Evolutionary conservation across 2,329 filamentous ascomycete genomes (phyloP).

Genomic region (Paecilomyces variotii): DNA sequence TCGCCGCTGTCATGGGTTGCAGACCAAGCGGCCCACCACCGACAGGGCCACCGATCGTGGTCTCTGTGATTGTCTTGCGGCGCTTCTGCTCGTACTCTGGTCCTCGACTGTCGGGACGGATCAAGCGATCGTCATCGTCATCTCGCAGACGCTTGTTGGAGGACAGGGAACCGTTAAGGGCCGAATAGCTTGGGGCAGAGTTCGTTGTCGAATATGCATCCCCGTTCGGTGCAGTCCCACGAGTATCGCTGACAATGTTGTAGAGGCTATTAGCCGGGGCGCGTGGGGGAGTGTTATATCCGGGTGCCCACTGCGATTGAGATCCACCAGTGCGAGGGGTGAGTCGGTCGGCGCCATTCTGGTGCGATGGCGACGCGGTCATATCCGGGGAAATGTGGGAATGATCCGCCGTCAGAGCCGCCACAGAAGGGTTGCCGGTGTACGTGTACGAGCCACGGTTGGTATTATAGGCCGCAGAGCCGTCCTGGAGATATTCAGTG

Average conservation of each 20-base stretch:
- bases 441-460: slow-evolving; percentile 73
- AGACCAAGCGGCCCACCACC: slow-evolving; percentile 29
- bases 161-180: slow-evolving; percentile 57
- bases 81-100: slow-evolving; percentile 63
- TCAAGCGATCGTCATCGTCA: slow-evolving; percentile 59
- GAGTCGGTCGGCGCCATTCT: slow-evolving; percentile 71
- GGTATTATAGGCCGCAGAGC: slow-evolving; percentile 60
- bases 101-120: slow-evolving; percentile 53
- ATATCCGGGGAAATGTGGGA: slow-evolving; percentile 73
- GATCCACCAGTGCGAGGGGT: slow-evolving; percentile 71
- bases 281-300: slow-evolving; percentile 74
- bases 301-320: slow-evolving; percentile 65
- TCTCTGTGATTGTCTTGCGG: slow-evolving; percentile 66
- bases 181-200: slow-evolving; percentile 46
- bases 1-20: slow-evolving; percentile 36
- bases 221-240: slow-evolving; percentile 56
- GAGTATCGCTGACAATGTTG: slow-evolving; percentile 78
- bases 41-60: slow-evolving; percentile 39
- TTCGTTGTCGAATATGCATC: slow-evolving; percentile 66
- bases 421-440: slow-evolving; percentile 56
- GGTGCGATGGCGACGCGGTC: slow-evolving; percentile 70
- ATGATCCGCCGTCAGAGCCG: slow-evolving; percentile 62
- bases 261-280: slow-evolving; percentile 69
- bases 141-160: slow-evolving; percentile 56
- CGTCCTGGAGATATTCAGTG: slow-evolving; percentile 80